Evolutionary conservation across 495 filamentous ascomycete species (phyloP), one percentile per base, ranked within the genome.

Genomic region (Neurospora tetraspora): DNA sequence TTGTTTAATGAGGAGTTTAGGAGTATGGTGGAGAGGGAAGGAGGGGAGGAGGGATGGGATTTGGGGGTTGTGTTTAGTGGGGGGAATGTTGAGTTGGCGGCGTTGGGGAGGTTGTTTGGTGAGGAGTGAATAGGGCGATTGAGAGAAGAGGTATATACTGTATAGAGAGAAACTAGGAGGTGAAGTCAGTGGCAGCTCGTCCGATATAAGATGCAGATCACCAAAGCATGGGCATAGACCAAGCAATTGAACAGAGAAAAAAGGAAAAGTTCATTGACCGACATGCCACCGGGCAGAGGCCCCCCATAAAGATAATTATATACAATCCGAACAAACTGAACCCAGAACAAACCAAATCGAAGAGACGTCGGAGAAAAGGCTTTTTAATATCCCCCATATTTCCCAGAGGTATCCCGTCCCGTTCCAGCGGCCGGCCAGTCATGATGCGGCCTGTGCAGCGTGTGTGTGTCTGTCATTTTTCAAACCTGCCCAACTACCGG

Each of bases 1-100:
- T 80, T 99, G 76, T 97, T 88, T 76, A 90, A 96, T 79, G 93
- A 97, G 79, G 92, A 93, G 36, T 97, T 97, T 76, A 84, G 93
- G 74, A 80, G 77, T 27, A 74, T 89, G 78, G 91, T 93, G 40
- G 89, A 94, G 81, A 80, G 78, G 70, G 91, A 94, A 81, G 91
- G 83, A 0, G 92, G 91, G 5, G 86, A 88, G 75, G 85, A 88
- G 27, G 93, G 92, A 3, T 95, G 93, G 92, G 94, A 97, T 86
- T 74, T 99, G 23, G 94, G 93, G 0, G 81, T 98, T 72, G 89
- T 98, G 43, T 86, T 99, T 72, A 94, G 90, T 76, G 96, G 96
- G 11, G 96, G 96, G 3, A 99, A 99, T 87, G 93, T 94, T 16
- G 93, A 89, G 43, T 81, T 97, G 18, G 94, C 96, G 74, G 89